These are phyloP conservation scores for Silybum marianum DNA, from an alignment of 129 eudicot genomes.

Conservation along the genomic window DNA sequence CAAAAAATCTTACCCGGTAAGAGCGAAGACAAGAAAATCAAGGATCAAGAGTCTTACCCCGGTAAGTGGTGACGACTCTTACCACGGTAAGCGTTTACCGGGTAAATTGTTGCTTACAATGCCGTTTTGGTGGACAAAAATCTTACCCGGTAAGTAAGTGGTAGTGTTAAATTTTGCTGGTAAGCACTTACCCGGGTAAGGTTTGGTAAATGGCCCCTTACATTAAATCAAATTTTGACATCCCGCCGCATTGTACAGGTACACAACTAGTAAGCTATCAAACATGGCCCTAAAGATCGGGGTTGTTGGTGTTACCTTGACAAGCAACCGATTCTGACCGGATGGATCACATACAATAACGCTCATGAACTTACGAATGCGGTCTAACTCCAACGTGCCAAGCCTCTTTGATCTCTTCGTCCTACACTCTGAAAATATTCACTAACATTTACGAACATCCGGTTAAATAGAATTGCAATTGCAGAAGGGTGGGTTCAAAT, in stretches of 20 bases:
- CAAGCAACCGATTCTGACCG: slow-evolving; percentile 72
- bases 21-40: too few species aligned
- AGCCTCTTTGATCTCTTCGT: slow-evolving; percentile 65
- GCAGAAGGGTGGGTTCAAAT: neutral
- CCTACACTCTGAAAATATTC: slow-evolving; percentile 50
- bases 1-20: too few species aligned
- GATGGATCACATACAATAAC: slow-evolving; percentile 66
- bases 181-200: too few species aligned
- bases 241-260: slow-evolving; percentile 46
- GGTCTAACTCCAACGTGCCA: slow-evolving; percentile 89
- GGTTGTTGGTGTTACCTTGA: slow-evolving; percentile 49
- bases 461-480: neutral
- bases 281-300: neutral
- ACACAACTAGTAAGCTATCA: neutral
- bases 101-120: too few species aligned
- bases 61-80: too few species aligned
- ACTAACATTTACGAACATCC: neutral
- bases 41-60: too few species aligned
- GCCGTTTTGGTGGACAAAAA: too few species aligned
- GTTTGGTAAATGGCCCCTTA: too few species aligned
- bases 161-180: too few species aligned
- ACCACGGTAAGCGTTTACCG: too few species aligned
- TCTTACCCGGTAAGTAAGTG: too few species aligned
- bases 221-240: too few species aligned
- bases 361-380: slow-evolving; percentile 86